phyloP scores from a whole-genome alignment of 108 stramenopile species.

The Skeletonema marinoi region DNA sequence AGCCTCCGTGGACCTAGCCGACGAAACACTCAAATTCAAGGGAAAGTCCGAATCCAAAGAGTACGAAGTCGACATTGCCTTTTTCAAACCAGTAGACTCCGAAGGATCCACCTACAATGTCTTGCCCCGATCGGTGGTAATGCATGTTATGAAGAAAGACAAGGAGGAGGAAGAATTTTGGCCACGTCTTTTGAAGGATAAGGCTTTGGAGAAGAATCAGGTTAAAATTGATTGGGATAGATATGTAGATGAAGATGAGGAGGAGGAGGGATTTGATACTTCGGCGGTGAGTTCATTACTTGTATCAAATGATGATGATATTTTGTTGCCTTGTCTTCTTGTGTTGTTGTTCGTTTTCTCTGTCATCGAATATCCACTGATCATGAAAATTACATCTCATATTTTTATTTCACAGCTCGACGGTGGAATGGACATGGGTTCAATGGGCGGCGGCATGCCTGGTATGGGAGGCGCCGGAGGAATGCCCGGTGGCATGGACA shows the following conservation, averaged over 20 bases:
- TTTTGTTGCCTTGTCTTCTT: background rate
- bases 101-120: conserved; percentile 92
- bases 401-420: conserved; percentile 79
- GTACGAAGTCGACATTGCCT: conserved; percentile 87
- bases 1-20: conserved; percentile 85
- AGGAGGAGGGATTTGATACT: conserved; percentile 66
- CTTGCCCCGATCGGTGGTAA: conserved; percentile 87
- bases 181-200: conserved; percentile 90
- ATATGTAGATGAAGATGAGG: conserved; percentile 96
- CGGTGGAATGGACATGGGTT: conserved; percentile 66
- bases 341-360: background rate
- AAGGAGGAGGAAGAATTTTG: conserved; percentile 80
- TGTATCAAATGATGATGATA: background rate
- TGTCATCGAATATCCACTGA: background rate
- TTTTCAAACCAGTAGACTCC: conserved; percentile 86
- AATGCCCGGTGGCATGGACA: conserved; percentile 58
- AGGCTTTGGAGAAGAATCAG: conserved; percentile 92
- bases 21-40: conserved; percentile 80
- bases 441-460: conserved; percentile 15
- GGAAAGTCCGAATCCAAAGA: conserved; percentile 77
- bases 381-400: too few relatives aligned
- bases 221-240: conserved; percentile 96
- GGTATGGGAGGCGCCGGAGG: conserved; percentile 73
- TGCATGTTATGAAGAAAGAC: conserved; percentile 88
- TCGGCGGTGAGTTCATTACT: conserved; percentile 27